A percentile compares a stretch with the other conserved stretches of the same genome.
Conservation (phyloP, 805 yeast species). For the Naumovozyma castellii region DNA sequence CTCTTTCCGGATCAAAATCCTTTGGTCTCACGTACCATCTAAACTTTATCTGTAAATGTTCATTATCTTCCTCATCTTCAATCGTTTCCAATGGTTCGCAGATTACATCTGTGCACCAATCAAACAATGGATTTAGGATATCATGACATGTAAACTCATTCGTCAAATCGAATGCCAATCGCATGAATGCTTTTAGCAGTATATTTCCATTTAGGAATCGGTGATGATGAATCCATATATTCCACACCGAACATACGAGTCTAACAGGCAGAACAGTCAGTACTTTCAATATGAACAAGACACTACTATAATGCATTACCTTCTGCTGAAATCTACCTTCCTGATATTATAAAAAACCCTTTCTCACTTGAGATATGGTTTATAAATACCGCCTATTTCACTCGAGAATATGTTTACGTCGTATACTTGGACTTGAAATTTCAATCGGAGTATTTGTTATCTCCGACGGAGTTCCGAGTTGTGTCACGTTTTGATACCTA, state of each 20-base stretch:
- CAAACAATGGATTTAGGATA: slow-evolving; percentile 13
- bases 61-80: neutral
- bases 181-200: slow-evolving; percentile 7
- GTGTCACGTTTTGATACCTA: no score
- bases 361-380: no score
- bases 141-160: slow-evolving; percentile 5
- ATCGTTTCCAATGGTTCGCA: neutral
- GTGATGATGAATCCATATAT: neutral
- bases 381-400: no score
- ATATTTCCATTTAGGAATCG: slow-evolving; percentile 2
- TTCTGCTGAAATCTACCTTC: no score
- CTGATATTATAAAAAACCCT: no score
- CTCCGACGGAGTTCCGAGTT: no score
- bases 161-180: slow-evolving; percentile 11
- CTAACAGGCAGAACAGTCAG: slow-evolving; percentile 4
- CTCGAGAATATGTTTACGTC: no score
- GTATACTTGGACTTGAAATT: no score
- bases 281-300: slow-evolving; percentile 6
- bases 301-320: slow-evolving; percentile 1
- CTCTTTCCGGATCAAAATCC: slow-evolving; percentile 10
- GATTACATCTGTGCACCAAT: neutral
- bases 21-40: slow-evolving; percentile 10
- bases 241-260: neutral
- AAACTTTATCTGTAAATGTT: neutral
- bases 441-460: no score